Evolutionary conservation across 495 filamentous ascomycete genomes (phyloP).

Genomic region (Neurospora hispaniola): DNA sequence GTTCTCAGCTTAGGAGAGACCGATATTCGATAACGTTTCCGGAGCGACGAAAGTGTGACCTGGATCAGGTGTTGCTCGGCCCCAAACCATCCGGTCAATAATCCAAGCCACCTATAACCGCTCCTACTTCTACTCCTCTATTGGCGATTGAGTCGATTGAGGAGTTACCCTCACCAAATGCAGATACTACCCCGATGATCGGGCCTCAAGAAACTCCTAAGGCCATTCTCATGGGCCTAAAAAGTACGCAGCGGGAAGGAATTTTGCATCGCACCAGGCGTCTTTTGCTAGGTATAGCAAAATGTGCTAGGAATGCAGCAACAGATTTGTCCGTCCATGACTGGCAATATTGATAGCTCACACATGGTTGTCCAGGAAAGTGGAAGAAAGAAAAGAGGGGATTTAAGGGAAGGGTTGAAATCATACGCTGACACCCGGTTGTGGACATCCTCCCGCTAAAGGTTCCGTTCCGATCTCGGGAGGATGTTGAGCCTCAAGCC

Average conservation of each 20-base stretch:
- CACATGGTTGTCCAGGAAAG: neutral
- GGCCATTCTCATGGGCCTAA: neutral
- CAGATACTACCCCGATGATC: neutral
- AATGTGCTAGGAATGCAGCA: neutral
- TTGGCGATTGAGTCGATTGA: neutral
- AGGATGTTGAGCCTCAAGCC: neutral
- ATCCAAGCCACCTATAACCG: neutral
- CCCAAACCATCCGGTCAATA: neutral
- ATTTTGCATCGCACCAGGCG: neutral
- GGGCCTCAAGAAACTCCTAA: neutral
- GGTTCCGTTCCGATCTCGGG: neutral
- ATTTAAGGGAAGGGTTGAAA: neutral
- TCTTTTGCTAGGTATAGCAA: neutral
- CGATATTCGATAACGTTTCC: neutral
- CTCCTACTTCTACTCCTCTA: neutral
- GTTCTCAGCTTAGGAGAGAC: neutral
- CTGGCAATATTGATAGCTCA: neutral
- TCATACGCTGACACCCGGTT: neutral
- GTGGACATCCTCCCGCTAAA: neutral
- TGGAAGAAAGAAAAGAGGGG: neutral
- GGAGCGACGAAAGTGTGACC: neutral
- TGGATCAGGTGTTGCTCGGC: neutral
- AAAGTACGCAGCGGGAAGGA: neutral
- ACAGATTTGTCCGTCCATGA: neutral
- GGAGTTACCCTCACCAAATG: neutral